Evolutionary conservation across 2,329 filamentous ascomycete genomes (phyloP).

Genomic region (Amesomyces nigricolor): DNA sequence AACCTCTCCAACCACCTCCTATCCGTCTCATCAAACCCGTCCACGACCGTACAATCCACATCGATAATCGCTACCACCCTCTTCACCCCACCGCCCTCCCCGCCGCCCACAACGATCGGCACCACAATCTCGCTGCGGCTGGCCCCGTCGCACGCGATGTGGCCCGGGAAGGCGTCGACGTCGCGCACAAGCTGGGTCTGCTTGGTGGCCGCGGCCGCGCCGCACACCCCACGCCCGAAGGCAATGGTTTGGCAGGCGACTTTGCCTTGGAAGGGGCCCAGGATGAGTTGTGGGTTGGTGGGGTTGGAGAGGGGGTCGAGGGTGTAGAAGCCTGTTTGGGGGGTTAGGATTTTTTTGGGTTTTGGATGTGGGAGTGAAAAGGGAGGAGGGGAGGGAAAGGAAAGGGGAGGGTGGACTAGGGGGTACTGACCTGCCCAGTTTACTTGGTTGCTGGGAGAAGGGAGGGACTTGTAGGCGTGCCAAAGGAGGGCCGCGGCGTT

Average conservation of each 20-base stretch:
- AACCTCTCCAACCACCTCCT: slow-evolving; percentile 59
- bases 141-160: slow-evolving; percentile 75
- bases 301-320: slow-evolving; percentile 44
- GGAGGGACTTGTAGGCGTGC: slow-evolving; percentile 71
- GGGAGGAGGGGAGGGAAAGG: background rate
- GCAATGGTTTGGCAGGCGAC: slow-evolving; percentile 73
- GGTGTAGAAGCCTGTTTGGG: slow-evolving; percentile 62
- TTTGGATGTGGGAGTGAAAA: background rate
- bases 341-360: background rate
- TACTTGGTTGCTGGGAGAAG: slow-evolving; percentile 57
- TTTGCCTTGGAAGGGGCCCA: slow-evolving; percentile 76
- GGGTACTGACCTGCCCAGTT: slow-evolving; percentile 65
- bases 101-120: slow-evolving; percentile 49
- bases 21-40: slow-evolving; percentile 67
- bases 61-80: slow-evolving; percentile 62
- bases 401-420: background rate
- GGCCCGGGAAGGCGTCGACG: slow-evolving; percentile 69
- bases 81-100: background rate
- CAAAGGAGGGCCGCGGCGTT: slow-evolving; percentile 72
- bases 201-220: slow-evolving; percentile 55
- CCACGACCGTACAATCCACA: slow-evolving; percentile 63
- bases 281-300: slow-evolving; percentile 52
- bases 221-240: slow-evolving; percentile 71
- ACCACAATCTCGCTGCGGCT: slow-evolving; percentile 79
- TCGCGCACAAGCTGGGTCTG: slow-evolving; percentile 63